Percentiles rank a stretch among this genome's conserved stretches.
Conservation (phyloP, 805 yeast genomes). For the Suhomyces vadensis region DNA sequence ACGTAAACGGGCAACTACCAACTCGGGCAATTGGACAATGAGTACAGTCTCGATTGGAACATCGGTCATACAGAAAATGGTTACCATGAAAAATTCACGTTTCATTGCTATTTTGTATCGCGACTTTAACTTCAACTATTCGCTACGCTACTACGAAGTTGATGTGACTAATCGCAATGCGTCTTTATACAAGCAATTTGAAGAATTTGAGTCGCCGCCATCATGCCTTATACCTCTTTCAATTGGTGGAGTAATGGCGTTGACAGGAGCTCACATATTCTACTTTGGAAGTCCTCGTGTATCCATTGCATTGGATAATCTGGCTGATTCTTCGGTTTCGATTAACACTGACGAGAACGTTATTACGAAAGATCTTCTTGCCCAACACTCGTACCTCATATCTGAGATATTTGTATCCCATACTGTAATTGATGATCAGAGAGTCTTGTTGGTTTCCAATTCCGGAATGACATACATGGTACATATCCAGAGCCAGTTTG, state of each 20-base stretch:
- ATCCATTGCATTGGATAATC: constrained; percentile 10
- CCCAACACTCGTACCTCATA: constrained; percentile 3
- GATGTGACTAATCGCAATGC: constrained; percentile 9
- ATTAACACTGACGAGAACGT: constrained; percentile 15
- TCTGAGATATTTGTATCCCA: constrained; percentile 10
- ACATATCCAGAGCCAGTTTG: constrained; percentile 14
- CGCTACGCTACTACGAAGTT: constrained; percentile 31
- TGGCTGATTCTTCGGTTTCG: constrained; percentile 14
- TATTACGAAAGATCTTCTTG: constrained; percentile 19
- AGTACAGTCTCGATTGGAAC: constrained; percentile 19
- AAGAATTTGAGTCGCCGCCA: constrained; percentile 33
- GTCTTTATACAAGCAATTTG: constrained; percentile 22
- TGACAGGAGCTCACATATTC: constrained; percentile 27
- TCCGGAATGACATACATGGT: constrained; percentile 31
- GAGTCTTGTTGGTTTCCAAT: constrained; percentile 29
- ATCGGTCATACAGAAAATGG: constrained; percentile 20
- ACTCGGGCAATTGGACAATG: constrained; percentile 6
- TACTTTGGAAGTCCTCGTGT: constrained; percentile 26
- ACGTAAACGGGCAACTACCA: neutral
- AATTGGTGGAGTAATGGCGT: constrained; percentile 29
- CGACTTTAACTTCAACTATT: constrained; percentile 34
- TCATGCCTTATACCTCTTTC: constrained; percentile 22
- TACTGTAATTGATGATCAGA: constrained; percentile 26
- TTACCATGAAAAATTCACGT: constrained; percentile 8
- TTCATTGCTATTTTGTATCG: constrained; percentile 33